These are phyloP conservation scores for Akanthomyces lecanii DNA, from an alignment of 2,329 filamentous ascomycete genomes.

Conservation along the genomic window DNA sequence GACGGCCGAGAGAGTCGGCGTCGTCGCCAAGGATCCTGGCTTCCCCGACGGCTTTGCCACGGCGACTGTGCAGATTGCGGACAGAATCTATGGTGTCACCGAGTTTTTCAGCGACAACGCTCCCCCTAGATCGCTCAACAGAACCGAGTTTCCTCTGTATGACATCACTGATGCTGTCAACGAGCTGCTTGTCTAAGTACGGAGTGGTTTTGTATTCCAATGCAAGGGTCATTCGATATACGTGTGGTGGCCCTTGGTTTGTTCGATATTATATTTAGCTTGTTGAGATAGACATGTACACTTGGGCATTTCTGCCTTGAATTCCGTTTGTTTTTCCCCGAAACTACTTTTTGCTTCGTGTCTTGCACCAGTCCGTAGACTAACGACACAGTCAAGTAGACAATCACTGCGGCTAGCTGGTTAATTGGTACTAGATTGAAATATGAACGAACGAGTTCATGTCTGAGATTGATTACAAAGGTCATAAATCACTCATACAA, in stretches of 20 bases:
- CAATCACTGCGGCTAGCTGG: no score
- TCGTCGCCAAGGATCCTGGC: conserved; percentile 23
- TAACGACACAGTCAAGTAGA: no score
- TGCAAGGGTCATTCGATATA: no score
- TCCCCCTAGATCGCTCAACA: background rate
- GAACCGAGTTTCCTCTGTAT: background rate
- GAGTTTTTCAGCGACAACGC: background rate
- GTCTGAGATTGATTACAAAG: no score
- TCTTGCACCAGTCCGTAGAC: no score
- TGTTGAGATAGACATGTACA: background rate
- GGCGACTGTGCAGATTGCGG: conserved; percentile 19
- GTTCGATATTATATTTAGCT: background rate
- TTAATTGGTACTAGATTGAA: no score
- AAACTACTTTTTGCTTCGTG: no score
- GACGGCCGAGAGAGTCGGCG: conserved; percentile 33
- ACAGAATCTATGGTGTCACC: background rate
- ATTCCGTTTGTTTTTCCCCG: background rate
- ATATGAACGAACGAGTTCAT: no score
- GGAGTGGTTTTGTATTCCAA: background rate
- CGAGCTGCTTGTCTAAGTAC: background rate
- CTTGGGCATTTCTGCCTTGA: background rate
- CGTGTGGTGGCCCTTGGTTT: no score
- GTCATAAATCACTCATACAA: no score
- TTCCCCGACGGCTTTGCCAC: conserved; percentile 19
- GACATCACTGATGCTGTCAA: conserved; percentile 7